A percentile compares a stretch with the other conserved stretches of the same genome.
These are phyloP conservation scores for Endotrypanum monterogeii DNA, from an alignment of 208 protist species.

Conservation along the genomic window DNA sequence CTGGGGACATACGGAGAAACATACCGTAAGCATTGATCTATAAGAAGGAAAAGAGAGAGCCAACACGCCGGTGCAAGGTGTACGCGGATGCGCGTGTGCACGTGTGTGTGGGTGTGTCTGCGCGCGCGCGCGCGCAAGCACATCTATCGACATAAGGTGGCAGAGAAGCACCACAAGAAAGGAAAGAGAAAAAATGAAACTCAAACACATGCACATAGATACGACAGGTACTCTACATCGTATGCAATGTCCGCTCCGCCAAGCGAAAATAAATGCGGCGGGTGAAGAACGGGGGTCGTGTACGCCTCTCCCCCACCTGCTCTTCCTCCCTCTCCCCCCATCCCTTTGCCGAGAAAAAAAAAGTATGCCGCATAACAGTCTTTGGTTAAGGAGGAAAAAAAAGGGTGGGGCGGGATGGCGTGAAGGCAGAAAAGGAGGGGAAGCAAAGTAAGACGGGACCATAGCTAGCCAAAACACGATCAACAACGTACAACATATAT, in stretches of 20 bases:
- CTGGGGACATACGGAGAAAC: too few relatives aligned
- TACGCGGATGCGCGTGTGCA: not conserved
- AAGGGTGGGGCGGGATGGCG: not conserved
- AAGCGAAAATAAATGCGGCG: not conserved
- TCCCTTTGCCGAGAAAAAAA: not conserved
- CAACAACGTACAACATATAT: not conserved
- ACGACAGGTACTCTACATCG: not conserved
- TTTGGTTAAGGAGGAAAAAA: too few relatives aligned
- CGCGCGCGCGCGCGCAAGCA: not conserved
- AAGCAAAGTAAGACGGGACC: not conserved
- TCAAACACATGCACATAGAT: not conserved
- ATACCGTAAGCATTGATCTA: too few relatives aligned
- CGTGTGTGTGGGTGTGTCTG: constrained; percentile 2
- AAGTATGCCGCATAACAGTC: not conserved
- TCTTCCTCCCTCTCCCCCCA: not conserved
- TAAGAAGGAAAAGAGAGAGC: not conserved
- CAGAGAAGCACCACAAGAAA: not conserved
- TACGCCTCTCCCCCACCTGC: not conserved
- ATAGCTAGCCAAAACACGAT: not conserved
- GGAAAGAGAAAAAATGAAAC: not conserved
- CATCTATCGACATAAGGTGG: not conserved
- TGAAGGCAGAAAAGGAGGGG: not conserved
- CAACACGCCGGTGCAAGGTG: not conserved
- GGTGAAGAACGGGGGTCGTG: not conserved
- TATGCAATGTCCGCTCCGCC: not conserved